Evolutionary conservation across 2,329 filamentous ascomycete genomes (phyloP).

Genomic region (Clarireedia sp.): DNA sequence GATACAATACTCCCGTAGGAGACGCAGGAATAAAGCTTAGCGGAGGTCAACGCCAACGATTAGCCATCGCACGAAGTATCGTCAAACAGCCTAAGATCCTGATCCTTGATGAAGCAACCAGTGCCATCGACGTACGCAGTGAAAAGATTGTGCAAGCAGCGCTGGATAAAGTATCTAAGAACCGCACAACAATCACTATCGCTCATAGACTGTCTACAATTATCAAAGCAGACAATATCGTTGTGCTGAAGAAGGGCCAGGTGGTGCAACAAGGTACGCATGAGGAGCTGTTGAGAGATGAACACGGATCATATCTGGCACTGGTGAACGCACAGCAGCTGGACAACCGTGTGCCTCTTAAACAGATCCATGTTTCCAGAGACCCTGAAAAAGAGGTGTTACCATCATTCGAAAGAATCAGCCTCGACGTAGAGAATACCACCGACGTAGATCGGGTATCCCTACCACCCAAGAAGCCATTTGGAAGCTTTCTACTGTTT

Average conservation of each 20-base stretch:
- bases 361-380: not conserved
- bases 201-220: slow-evolving; percentile 84
- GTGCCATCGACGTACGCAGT: slow-evolving; percentile 71
- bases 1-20: slow-evolving; percentile 65
- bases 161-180: slow-evolving; percentile 70
- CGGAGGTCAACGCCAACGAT: slow-evolving; percentile 71
- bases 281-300: slow-evolving; percentile 49
- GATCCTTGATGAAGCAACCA: slow-evolving; percentile 54
- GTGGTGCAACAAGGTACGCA: slow-evolving; percentile 73
- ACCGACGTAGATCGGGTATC: not conserved
- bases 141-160: slow-evolving; percentile 86
- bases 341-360: not conserved
- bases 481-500: slow-evolving; percentile 14
- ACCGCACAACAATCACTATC: slow-evolving; percentile 87
- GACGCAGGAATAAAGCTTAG: slow-evolving; percentile 69
- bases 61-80: slow-evolving; percentile 54
- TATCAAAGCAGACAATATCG: slow-evolving; percentile 80
- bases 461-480: not conserved
- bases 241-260: slow-evolving; percentile 66
- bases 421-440: not conserved
- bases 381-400: not conserved
- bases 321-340: slow-evolving; percentile 57
- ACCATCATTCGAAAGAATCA: not conserved
- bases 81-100: slow-evolving; percentile 50
- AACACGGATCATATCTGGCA: slow-evolving; percentile 56